Evolutionary conservation across 2,329 filamentous ascomycete genomes (phyloP).

Genomic region (Epichloe uncinata): DNA sequence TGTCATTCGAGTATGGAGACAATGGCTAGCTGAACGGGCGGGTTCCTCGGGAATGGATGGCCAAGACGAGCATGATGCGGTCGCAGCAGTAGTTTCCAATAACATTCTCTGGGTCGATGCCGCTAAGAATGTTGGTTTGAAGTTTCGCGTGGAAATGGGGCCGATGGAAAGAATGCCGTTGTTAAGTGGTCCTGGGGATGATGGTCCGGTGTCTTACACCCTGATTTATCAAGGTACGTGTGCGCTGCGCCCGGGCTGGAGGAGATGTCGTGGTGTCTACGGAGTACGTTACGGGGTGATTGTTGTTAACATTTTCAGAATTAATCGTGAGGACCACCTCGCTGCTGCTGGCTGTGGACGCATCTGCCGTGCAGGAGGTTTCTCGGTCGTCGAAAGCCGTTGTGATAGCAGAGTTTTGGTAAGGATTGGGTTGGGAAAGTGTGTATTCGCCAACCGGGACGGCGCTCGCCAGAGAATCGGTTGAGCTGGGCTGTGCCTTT

Average conservation of each 20-base stretch:
- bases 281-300: no score
- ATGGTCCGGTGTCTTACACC: conserved; percentile 54
- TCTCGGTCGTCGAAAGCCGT: conserved; percentile 52
- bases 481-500: no score
- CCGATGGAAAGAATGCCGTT: conserved; percentile 35
- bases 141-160: conserved; percentile 41
- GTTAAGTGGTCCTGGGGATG: conserved; percentile 44
- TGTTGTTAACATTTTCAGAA: conserved; percentile 30
- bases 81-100: conserved; percentile 4
- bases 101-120: conserved; percentile 56
- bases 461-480: no score
- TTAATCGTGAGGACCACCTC: conserved; percentile 50
- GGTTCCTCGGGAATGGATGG: neutral
- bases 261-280: no score
- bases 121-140: conserved; percentile 50
- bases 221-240: conserved; percentile 58
- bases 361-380: conserved; percentile 46
- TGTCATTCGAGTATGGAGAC: conserved; percentile 56
- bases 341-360: conserved; percentile 52
- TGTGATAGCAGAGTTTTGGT: conserved; percentile 35
- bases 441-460: no score
- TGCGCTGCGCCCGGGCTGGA: no score
- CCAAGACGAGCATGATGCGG: neutral
- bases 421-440: neutral
- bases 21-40: conserved; percentile 48